Percentiles rank a stretch among this genome's conserved stretches.
Conservation (phyloP, 2,329 filamentous ascomycete species). For the Penicillium sp. region DNA sequence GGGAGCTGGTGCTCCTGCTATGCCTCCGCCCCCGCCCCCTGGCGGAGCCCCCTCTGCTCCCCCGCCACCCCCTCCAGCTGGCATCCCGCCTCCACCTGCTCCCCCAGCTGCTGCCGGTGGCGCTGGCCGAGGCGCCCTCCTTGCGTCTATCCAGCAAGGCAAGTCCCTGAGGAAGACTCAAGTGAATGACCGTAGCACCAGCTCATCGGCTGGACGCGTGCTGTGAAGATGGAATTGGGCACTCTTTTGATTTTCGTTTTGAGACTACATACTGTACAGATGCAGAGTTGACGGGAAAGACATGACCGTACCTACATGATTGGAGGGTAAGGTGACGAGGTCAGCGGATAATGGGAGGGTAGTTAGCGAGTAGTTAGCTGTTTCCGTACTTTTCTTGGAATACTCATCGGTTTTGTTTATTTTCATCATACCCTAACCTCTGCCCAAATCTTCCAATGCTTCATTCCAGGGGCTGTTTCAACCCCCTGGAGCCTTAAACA, state of each 20-base stretch:
- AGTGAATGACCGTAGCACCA: conserved; percentile 80
- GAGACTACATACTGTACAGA: conserved; percentile 22
- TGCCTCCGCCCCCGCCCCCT: conserved; percentile 43
- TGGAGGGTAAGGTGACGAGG: background rate
- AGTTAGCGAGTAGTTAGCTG: conserved; percentile 2
- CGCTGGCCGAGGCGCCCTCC: conserved; percentile 59
- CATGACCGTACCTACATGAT: background rate
- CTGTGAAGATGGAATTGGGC: conserved; percentile 30
- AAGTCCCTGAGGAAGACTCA: conserved; percentile 78
- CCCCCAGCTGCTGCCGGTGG: conserved; percentile 53
- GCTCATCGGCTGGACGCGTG: conserved; percentile 74
- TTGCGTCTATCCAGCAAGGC: conserved; percentile 81
- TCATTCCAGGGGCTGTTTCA: background rate
- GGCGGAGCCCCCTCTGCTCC: conserved; percentile 25
- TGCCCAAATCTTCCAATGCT: background rate
- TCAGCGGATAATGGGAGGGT: conserved; percentile 4
- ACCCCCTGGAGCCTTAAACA: background rate
- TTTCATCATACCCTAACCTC: background rate
- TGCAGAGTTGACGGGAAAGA: background rate
- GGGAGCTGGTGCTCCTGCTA: conserved; percentile 39
- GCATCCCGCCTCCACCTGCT: conserved; percentile 35
- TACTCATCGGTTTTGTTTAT: conserved; percentile 6
- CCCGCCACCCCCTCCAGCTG: conserved; percentile 38
- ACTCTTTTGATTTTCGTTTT: background rate
- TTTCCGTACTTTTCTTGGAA: conserved; percentile 11